Percentiles rank a stretch among this genome's conserved stretches.
Conservation (phyloP, 2,329 filamentous ascomycete genomes). For the Aspergillus aculeatinus region DNA sequence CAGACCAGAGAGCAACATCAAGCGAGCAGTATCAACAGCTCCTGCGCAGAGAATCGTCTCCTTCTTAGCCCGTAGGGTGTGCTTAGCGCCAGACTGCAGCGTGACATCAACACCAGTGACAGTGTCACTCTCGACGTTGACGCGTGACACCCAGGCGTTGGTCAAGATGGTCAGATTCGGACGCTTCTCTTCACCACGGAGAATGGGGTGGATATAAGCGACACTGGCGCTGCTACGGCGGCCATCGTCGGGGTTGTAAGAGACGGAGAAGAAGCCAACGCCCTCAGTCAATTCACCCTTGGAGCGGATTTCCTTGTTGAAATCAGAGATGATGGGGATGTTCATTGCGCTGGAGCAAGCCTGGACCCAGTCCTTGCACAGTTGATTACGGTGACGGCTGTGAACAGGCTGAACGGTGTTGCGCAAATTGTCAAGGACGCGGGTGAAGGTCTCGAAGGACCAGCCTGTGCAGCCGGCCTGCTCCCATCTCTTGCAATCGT, state of each 20-base stretch:
- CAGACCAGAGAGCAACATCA: conserved; percentile 56
- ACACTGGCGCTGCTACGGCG: conserved; percentile 82
- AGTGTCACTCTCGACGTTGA: conserved; percentile 68
- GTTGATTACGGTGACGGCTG: conserved; percentile 79
- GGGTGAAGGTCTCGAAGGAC: conserved; percentile 81
- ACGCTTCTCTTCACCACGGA: conserved; percentile 76
- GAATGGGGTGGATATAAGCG: conserved; percentile 88
- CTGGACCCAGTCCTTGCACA: conserved; percentile 86
- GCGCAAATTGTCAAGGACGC: conserved; percentile 76
- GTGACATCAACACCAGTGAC: conserved; percentile 74
- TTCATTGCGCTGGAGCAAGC: conserved; percentile 75
- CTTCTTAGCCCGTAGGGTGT: conserved; percentile 59
- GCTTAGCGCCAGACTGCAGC: conserved; percentile 59
- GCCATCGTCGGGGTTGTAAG: conserved; percentile 87
- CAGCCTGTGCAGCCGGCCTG: conserved; percentile 78
- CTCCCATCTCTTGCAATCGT: conserved; percentile 84
- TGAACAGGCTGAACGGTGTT: conserved; percentile 92
- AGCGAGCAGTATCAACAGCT: conserved; percentile 75
- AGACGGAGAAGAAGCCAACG: conserved; percentile 86
- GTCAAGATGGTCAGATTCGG: conserved; percentile 84
- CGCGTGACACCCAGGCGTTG: conserved; percentile 80
- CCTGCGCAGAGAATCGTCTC: conserved; percentile 81
- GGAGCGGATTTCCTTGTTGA: conserved; percentile 77
- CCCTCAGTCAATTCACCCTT: conserved; percentile 71
- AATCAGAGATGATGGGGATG: conserved; percentile 80